Conservation (phyloP, 306 rosid genomes). For the Cicer bijugum region DNA sequence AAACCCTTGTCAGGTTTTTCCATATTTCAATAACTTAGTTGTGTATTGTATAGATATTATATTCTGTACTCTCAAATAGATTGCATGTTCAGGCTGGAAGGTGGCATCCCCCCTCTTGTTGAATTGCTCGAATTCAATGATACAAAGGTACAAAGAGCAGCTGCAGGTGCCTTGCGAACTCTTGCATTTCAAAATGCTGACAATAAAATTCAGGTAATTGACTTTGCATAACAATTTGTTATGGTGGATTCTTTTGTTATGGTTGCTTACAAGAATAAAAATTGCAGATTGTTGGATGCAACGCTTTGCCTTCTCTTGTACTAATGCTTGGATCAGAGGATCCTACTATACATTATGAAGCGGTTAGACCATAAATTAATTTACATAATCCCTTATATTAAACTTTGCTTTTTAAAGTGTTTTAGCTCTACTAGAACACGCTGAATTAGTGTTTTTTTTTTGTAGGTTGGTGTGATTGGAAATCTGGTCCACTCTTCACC, state of each 20-base stretch:
- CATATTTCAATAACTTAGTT: neutral
- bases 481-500: conserved; percentile 84
- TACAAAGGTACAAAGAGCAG: conserved; percentile 65
- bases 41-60: neutral
- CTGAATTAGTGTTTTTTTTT: conserved; percentile 20
- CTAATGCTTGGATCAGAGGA: conserved; percentile 70
- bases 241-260: neutral
- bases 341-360: conserved; percentile 61
- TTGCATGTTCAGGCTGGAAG: conserved; percentile 60
- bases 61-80: neutral
- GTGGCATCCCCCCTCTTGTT: conserved; percentile 77
- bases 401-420: neutral
- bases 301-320: conserved; percentile 69
- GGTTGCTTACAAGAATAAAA: conserved; percentile 42
- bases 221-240: neutral
- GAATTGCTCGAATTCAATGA: conserved; percentile 62
- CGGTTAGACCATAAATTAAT: conserved; percentile 52
- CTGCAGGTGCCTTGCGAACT: conserved; percentile 70
- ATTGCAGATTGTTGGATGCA: conserved; percentile 67
- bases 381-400: neutral
- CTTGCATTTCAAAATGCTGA: conserved; percentile 67
- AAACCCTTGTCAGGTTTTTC: conserved; percentile 61
- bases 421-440: conserved; percentile 17
- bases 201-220: conserved; percentile 64
- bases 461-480: conserved; percentile 77